Conservation (phyloP, 805 yeast genomes). For the Wickerhamiella hasegawae region DNA sequence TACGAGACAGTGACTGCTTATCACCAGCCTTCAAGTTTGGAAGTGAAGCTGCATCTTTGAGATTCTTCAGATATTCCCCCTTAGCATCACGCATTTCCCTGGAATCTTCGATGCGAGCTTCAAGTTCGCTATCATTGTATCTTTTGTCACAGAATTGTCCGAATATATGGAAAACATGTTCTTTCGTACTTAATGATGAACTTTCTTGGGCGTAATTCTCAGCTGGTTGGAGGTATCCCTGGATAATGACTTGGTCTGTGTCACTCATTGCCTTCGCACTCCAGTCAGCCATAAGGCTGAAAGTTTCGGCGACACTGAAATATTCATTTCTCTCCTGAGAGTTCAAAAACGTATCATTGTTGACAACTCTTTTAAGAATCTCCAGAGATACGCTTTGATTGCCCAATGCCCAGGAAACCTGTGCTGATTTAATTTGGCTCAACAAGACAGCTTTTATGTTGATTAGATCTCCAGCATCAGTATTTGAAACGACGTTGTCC, state of each 20-base stretch:
- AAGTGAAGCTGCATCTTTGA: background rate
- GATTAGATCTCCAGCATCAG: no score
- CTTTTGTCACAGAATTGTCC: slow-evolving; percentile 46
- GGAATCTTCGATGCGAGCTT: slow-evolving; percentile 23
- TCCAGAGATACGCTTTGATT: no score
- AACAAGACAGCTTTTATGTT: no score
- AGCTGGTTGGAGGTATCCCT: slow-evolving; percentile 38
- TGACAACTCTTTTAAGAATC: no score
- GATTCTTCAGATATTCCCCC: slow-evolving; percentile 4
- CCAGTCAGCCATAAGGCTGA: slow-evolving; percentile 38
- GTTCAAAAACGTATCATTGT: no score
- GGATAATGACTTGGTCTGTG: slow-evolving; percentile 40
- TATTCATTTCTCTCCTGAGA: no score
- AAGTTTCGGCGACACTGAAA: slow-evolving; percentile 8
- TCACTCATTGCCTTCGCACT: slow-evolving; percentile 54
- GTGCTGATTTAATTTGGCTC: no score
- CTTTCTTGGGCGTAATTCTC: slow-evolving; percentile 7
- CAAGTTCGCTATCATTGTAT: slow-evolving; percentile 7
- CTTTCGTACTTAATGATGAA: slow-evolving; percentile 21
- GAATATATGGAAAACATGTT: slow-evolving; percentile 32
- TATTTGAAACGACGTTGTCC: no score
- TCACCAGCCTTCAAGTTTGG: background rate
- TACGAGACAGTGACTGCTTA: slow-evolving; percentile 8
- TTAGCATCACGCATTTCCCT: slow-evolving; percentile 4
- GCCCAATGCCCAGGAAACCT: no score